Evolutionary conservation across 176 grass and related monocot genomes (phyloP).

Genomic region (Guadua angustifolia): DNA sequence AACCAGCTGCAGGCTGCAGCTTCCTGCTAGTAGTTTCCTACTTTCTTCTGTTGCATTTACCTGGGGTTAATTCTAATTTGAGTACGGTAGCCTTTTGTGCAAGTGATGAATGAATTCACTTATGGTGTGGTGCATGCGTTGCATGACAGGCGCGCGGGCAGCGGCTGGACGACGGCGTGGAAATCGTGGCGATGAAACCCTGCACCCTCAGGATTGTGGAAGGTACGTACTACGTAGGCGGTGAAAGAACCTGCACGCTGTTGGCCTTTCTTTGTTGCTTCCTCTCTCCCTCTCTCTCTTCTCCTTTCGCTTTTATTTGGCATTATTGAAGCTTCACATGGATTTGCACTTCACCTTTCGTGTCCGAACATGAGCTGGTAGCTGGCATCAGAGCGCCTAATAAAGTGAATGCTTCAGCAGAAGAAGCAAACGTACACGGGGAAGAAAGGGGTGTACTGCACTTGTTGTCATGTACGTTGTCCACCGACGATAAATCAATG

Average conservation of each 20-base stretch:
- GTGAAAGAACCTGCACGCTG: constrained; percentile 12
- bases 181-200: constrained; percentile 77
- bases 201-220: constrained; percentile 65
- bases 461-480: not conserved
- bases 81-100: not conserved
- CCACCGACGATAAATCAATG: not conserved
- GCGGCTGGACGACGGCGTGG: constrained; percentile 74
- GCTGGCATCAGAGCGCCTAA: not conserved
- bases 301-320: not conserved
- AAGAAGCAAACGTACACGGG: not conserved
- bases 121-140: not conserved
- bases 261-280: not conserved
- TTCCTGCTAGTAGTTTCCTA: not conserved
- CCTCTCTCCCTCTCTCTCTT: not conserved
- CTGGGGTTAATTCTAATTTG: not conserved
- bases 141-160: constrained; percentile 69
- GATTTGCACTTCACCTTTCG: not conserved
- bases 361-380: constrained; percentile 4
- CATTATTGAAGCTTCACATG: not conserved
- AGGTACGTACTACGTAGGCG: constrained; percentile 84
- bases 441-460: not conserved
- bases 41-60: not conserved
- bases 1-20: not conserved
- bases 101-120: not conserved
- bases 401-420: not conserved